These are phyloP conservation scores for Melampsora larici-populina DNA, from an alignment of 1,284 basidiomycete genomes.

Conservation along the genomic window DNA sequence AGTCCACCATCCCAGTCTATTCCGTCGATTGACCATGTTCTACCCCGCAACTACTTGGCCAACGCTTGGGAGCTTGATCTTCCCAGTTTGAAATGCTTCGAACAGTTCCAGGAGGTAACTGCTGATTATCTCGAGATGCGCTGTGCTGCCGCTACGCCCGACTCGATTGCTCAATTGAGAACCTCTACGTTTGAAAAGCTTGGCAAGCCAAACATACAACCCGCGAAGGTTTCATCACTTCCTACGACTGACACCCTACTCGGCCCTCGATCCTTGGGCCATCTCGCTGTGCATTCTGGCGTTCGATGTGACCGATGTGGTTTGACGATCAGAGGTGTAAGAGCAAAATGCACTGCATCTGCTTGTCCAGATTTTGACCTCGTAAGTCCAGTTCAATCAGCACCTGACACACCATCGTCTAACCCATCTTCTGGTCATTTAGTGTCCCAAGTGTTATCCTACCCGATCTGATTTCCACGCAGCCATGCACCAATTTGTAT, in stretches of 20 bases:
- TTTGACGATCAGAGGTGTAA: slow-evolving; percentile 7
- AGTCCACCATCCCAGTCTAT: slow-evolving; percentile 2
- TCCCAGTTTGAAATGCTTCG: not conserved
- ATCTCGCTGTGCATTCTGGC: not conserved
- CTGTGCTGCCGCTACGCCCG: no score
- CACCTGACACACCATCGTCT: not conserved
- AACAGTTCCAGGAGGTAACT: not conserved
- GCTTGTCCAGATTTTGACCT: slow-evolving; percentile 33
- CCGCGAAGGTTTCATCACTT: no score
- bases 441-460: slow-evolving; percentile 25
- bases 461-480: not conserved
- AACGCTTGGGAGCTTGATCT: slow-evolving; percentile 21
- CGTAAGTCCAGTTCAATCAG: slow-evolving; percentile 1
- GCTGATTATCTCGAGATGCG: no score
- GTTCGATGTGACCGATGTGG: slow-evolving; percentile 27
- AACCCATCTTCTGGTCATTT: not conserved
- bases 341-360: slow-evolving; percentile 20
- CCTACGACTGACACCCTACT: no score
- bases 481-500: not conserved
- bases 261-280: not conserved
- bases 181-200: no score
- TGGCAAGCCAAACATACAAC: no score
- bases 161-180: no score
- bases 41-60: slow-evolving; percentile 16
- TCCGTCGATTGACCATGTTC: slow-evolving; percentile 12